Conservation (phyloP, 163 green algal species). For the Botryococcus braunii region DNA sequence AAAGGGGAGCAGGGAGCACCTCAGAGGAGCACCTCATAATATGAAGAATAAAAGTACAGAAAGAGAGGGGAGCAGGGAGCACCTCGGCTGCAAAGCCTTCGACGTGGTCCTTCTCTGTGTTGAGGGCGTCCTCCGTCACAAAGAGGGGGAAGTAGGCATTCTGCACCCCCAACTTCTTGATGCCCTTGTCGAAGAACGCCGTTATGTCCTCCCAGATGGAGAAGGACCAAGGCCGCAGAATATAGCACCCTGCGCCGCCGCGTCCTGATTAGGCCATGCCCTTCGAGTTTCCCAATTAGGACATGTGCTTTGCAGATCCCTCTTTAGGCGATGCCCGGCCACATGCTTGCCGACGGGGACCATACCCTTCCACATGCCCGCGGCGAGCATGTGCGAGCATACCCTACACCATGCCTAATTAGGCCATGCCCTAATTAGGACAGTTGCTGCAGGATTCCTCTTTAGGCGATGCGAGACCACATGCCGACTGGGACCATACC, state of each 20-base stretch:
- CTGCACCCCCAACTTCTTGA: constrained; percentile 89
- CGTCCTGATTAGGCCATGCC: constrained; percentile 1
- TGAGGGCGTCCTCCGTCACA: constrained; percentile 89
- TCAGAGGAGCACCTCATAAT: too few relatives aligned
- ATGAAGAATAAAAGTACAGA: too few relatives aligned
- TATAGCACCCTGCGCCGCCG: constrained; percentile 97
- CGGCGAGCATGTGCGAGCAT: too few relatives aligned
- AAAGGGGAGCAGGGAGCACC: too few relatives aligned
- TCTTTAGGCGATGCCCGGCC: background rate
- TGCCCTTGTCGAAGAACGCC: constrained; percentile 78
- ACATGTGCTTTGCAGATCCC: background rate
- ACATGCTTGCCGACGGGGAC: background rate
- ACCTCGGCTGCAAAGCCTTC: constrained; percentile 76
- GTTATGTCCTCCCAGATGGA: constrained; percentile 90
- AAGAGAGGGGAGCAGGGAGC: background rate
- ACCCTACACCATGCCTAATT: too few relatives aligned
- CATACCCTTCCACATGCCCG: too few relatives aligned
- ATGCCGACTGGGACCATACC: too few relatives aligned
- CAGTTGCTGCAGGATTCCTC: too few relatives aligned
- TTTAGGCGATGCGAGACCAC: too few relatives aligned
- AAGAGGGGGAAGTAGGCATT: constrained; percentile 99
- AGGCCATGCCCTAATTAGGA: background rate
- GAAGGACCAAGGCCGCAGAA: constrained; percentile 89
- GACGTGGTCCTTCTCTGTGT: constrained; percentile 97
- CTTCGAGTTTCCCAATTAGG: background rate